Percentiles rank a stretch among this genome's conserved stretches.
These are phyloP conservation scores for Phylloporus sp. DNA, from an alignment of 768 basidiomycete genomes.

Conservation along the genomic window DNA sequence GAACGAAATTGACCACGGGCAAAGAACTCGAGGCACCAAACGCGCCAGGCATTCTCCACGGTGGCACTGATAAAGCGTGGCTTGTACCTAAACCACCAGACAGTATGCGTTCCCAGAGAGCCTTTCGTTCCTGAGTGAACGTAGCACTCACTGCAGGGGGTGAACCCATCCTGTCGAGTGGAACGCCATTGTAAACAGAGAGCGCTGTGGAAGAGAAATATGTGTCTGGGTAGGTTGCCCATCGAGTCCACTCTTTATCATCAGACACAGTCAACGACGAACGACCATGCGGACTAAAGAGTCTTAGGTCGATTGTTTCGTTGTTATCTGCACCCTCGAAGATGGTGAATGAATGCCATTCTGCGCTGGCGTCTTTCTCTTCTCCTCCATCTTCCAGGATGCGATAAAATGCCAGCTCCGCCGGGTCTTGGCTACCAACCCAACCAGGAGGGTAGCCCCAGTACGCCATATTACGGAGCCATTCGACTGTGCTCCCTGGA, in stretches of 20 bases:
- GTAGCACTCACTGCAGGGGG: slow-evolving; percentile 29
- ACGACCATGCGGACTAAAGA: background rate
- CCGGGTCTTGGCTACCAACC: slow-evolving; percentile 51
- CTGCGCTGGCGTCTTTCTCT: background rate
- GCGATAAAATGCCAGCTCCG: slow-evolving; percentile 41
- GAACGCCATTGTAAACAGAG: slow-evolving; percentile 44
- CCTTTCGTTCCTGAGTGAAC: slow-evolving; percentile 33
- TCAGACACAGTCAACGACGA: background rate
- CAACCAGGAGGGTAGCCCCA: slow-evolving; percentile 85
- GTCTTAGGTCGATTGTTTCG: slow-evolving; percentile 33
- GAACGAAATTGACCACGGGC: slow-evolving; percentile 17
- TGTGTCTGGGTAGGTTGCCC: slow-evolving; percentile 60
- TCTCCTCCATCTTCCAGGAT: slow-evolving; percentile 39
- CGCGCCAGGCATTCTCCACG: slow-evolving; percentile 23
- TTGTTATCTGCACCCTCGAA: slow-evolving; percentile 36
- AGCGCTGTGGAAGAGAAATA: slow-evolving; percentile 57
- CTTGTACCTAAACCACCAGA: slow-evolving; percentile 8
- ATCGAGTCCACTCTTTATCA: slow-evolving; percentile 33
- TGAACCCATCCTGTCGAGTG: slow-evolving; percentile 31
- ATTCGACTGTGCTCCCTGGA: slow-evolving; percentile 40
- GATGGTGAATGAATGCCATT: slow-evolving; percentile 32
- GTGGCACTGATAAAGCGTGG: slow-evolving; percentile 2
- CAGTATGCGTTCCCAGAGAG: slow-evolving; percentile 40
- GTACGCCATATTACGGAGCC: slow-evolving; percentile 59
- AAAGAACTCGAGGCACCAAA: slow-evolving; percentile 8